Evolutionary conservation across 371 early-diverging fungal genomes (phyloP), one percentile per base, ranked within the genome.

Genomic region (Haplosporangium sp.): DNA sequence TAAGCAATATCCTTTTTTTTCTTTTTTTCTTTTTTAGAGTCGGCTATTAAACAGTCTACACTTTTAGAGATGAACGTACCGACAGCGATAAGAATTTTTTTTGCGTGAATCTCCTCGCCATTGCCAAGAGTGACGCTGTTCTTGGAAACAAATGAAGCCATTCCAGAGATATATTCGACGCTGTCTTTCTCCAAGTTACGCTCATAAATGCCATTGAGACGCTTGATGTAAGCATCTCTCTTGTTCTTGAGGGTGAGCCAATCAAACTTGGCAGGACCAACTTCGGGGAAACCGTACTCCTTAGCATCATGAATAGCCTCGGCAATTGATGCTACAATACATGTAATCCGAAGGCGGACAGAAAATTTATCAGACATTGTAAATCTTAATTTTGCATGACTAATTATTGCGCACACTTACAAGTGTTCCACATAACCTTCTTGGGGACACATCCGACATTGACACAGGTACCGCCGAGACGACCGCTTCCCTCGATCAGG

Each of bases 381-480:
- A 44, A 20, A 19, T 53, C 1, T 2, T 13, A 27, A 59, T 44
- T 45, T 34, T 42, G 10, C 9, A 38, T 66, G 6, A 40, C 40
- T 59, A 8, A 19, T 10, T 34, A 40, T 52, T 39, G 15, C n/a
- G 17, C n/a, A 38, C 7, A 2, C 71, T 69, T 87, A 88, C 93
- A 92, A 53, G 96, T 90, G 85, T 96, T 97, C 94, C 96, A 99
- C 94, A 96, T 96, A 69, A 99, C 93, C 86, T 99, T 99, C 86
- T 99, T 99, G 48, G 99, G 99, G 27, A 99, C 98, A 79, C 99
- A 99, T 35, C 99, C 98, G 44, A 96, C 96, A 72, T 97, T 98
- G 71, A 98, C 98, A 72, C 97, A 98, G 34, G 98, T 98, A 40
- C 97, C 97, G 66, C 97, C 98, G 71, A 95, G 89, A 20, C 94